Conservation (phyloP, 2,329 filamentous ascomycete genomes). For the Aspergillus viridinutans region DNA sequence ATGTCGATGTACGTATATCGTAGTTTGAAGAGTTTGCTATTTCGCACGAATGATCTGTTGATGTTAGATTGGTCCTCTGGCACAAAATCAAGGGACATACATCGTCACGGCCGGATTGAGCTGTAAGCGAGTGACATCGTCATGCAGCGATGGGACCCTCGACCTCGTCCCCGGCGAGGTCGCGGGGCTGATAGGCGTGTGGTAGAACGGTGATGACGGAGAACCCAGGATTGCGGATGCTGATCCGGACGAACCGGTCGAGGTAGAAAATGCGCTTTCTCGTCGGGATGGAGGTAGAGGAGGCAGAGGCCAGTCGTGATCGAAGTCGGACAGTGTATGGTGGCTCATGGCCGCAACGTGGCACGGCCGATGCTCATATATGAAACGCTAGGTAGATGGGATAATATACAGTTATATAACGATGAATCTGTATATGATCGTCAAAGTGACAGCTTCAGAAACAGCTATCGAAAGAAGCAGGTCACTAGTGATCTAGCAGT, state of each 20-base stretch:
- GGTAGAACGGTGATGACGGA: constrained; percentile 16
- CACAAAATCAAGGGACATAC: constrained; percentile 16
- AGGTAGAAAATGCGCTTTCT: constrained; percentile 23
- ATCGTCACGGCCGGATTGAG: constrained; percentile 31
- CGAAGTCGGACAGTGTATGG: constrained; percentile 4
- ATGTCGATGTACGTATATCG: constrained; percentile 38
- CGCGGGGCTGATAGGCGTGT: constrained; percentile 22
- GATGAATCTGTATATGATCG: not conserved
- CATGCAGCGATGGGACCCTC: constrained; percentile 24
- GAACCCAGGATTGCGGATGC: constrained; percentile 23
- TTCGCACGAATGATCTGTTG: constrained; percentile 36
- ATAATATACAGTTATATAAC: not conserved
- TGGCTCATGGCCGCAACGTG: constrained; percentile 11
- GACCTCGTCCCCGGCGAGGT: constrained; percentile 20
- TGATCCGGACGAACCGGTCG: constrained; percentile 22
- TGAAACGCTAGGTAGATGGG: not conserved
- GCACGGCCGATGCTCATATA: not conserved
- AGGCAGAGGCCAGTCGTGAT: constrained; percentile 28
- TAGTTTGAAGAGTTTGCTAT: constrained; percentile 37
- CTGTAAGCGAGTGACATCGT: constrained; percentile 29
- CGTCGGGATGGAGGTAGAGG: constrained; percentile 18
- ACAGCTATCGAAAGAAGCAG: not conserved
- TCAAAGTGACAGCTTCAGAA: not conserved
- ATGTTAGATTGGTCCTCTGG: not conserved
- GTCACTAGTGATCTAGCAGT: not conserved